phyloP scores from a whole-genome alignment of 2,329 filamentous ascomycete species.

The Colletotrichum karsti region DNA sequence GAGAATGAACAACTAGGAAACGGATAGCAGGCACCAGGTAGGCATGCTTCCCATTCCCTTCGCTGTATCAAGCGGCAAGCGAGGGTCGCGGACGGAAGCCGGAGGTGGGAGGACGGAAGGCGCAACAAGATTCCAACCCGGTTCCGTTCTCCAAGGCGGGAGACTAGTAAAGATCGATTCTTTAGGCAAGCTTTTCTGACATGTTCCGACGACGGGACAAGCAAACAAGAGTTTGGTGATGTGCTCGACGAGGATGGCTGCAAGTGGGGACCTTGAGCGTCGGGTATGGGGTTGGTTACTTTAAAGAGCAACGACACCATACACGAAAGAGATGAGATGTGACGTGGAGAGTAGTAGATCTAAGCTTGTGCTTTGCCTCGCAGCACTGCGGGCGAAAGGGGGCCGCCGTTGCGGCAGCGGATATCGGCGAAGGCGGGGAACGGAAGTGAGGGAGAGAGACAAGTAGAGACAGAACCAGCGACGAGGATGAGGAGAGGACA shows the following conservation, averaged over 20 bases:
- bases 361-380: constrained; percentile 5
- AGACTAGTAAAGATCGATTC: constrained; percentile 26
- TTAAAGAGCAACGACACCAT: constrained; percentile 22
- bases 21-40: constrained; percentile 19
- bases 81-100: background rate
- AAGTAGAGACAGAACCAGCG: constrained; percentile 12
- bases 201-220: constrained; percentile 23
- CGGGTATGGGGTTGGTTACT: constrained; percentile 25
- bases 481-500: constrained; percentile 15
- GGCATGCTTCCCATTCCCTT: constrained; percentile 19
- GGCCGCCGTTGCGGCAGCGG: constrained; percentile 16
- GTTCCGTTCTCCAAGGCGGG: constrained; percentile 3
- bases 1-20: constrained; percentile 9
- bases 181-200: constrained; percentile 17
- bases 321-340: constrained; percentile 22
- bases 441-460: constrained; percentile 8
- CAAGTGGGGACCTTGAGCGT: constrained; percentile 24
- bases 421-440: constrained; percentile 24
- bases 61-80: background rate
- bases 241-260: constrained; percentile 15
- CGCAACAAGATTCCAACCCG: background rate
- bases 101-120: background rate
- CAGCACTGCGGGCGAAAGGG: constrained; percentile 1
- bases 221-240: constrained; percentile 5
- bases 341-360: constrained; percentile 16